A percentile compares a stretch with the other conserved stretches of the same genome.
These are phyloP conservation scores for Apiospora kogelbergensis DNA, from an alignment of 2,329 filamentous ascomycete species.

Conservation along the genomic window DNA sequence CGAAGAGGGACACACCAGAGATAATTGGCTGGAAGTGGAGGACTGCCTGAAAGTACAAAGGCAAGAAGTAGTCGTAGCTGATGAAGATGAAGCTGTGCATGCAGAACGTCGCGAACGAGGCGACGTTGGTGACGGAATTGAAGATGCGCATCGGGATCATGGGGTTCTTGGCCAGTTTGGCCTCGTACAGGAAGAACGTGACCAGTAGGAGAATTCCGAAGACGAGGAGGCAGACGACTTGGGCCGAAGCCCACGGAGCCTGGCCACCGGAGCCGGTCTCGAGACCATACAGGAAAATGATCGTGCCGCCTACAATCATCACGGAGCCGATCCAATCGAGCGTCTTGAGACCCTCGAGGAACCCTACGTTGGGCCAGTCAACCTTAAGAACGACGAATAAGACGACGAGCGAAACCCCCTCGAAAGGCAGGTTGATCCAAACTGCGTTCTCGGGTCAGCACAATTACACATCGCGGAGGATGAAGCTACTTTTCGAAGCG, in stretches of 20 bases:
- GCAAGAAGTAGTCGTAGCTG: conserved; percentile 42
- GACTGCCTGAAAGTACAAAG: conserved; percentile 33
- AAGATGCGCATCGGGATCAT: conserved; percentile 58
- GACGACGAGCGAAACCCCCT: conserved; percentile 47
- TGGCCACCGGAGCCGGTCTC: conserved; percentile 54
- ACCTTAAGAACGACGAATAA: conserved; percentile 56
- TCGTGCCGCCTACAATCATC: conserved; percentile 54
- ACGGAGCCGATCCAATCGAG: conserved; percentile 51
- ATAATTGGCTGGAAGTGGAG: conserved; percentile 28
- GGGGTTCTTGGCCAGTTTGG: conserved; percentile 53
- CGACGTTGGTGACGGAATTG: conserved; percentile 46
- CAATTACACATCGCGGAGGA: conserved; percentile 8
- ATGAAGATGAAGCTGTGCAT: conserved; percentile 50
- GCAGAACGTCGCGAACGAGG: conserved; percentile 38
- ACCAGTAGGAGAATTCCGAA: conserved; percentile 44
- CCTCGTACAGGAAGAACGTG: conserved; percentile 52
- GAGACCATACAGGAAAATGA: conserved; percentile 62
- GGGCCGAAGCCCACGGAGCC: conserved; percentile 51
- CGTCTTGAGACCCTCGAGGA: conserved; percentile 53
- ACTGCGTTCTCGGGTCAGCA: conserved; percentile 17
- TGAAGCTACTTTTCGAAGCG: conserved; percentile 30
- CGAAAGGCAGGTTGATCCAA: conserved; percentile 44
- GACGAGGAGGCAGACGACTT: conserved; percentile 52
- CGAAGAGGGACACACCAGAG: conserved; percentile 37
- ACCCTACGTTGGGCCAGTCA: conserved; percentile 55